A percentile compares a stretch with the other conserved stretches of the same genome.
Conservation (phyloP, 768 basidiomycete species). For the Boletellus emodensis region DNA sequence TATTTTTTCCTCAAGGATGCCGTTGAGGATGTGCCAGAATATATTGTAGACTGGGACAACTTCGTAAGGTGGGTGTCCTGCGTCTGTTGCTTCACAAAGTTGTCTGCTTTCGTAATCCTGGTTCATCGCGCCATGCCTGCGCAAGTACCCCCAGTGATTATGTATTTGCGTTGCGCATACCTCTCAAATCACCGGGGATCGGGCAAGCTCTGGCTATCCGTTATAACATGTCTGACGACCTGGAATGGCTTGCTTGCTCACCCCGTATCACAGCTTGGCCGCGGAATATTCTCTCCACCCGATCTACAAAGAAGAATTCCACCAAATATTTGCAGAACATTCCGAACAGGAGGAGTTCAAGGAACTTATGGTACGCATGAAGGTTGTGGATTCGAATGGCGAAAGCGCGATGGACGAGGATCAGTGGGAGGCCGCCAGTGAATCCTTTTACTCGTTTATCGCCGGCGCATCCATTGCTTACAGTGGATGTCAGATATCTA, state of each 20-base stretch:
- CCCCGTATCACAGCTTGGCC: constrained; percentile 59
- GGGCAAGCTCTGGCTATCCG: neutral
- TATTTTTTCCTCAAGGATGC: constrained; percentile 93
- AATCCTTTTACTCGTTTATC: constrained; percentile 31
- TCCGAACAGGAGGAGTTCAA: constrained; percentile 76
- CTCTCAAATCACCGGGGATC: neutral
- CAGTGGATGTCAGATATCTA: constrained; percentile 67
- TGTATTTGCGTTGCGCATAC: neutral
- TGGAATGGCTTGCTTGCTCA: constrained; percentile 10
- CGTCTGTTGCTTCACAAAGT: neutral
- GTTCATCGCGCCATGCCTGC: neutral
- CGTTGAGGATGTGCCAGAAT: constrained; percentile 96
- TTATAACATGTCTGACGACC: neutral
- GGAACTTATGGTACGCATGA: constrained; percentile 84
- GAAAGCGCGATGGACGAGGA: constrained; percentile 91
- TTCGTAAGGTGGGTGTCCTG: constrained; percentile 66
- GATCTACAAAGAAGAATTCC: constrained; percentile 84
- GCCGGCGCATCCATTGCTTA: constrained; percentile 1
- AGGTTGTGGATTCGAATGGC: constrained; percentile 80
- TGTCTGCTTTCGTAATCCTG: neutral
- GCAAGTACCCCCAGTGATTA: neutral
- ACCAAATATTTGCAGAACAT: constrained; percentile 82
- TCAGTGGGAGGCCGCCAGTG: constrained; percentile 99
- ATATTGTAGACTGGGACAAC: constrained; percentile 92
- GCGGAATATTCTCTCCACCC: constrained; percentile 71